Base-by-base conservation (phyloP, 805 yeast genomes). In the Starmerella bombi region DNA sequence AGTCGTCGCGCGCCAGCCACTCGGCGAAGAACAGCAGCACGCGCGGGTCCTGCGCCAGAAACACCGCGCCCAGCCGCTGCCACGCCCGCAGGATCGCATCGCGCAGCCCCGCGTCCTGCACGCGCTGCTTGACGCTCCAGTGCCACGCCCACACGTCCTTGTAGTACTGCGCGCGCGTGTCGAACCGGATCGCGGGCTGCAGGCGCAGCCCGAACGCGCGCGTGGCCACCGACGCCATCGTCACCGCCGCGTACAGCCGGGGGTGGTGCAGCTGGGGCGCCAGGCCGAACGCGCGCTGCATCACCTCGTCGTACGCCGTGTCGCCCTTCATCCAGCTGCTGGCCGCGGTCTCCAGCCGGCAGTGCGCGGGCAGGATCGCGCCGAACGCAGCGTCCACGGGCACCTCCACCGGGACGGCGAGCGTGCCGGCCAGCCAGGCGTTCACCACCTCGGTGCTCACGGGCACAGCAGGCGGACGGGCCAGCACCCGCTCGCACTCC, bases 21-120 rank as follows among this genome's bases (percentile, higher is more conserved):
- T 17, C 34, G 21, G 36, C 32, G 9, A 50, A 29, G 5, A 46
- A 33, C 10, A 32, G 18, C 5, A 47, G 40, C 37, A 40, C 41
- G 5, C 51, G 45, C n/a, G 49, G 31, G 40, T 49, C 50, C 16
- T 40, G 50, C 4, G 48, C 54, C 2, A 50, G 37, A 21, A 17
- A 50, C 3, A 52, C 46, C 1, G 21, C 31, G 3, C 46, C 40
- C 12, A 50, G 34, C n/a, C 5, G 22, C 4, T 21, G 15, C 53
- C 53, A 52, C 8, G 34, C 29, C 9, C 14, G 20, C 2, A 23
- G 20, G 5, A 51, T 25, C 3, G 10, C 19, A 2, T 41, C 38
- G 9, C 40, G 38, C n/a, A 45, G 38, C 3, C 35, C 25, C 5
- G 25, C n/a, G 21, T 43, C 25, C 8, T 5, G 5, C 14, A 32